A percentile compares a stretch with the other conserved stretches of the same genome.
Conservation (phyloP, 2,329 filamentous ascomycete species). For the Tolypocladium paradoxum region DNA sequence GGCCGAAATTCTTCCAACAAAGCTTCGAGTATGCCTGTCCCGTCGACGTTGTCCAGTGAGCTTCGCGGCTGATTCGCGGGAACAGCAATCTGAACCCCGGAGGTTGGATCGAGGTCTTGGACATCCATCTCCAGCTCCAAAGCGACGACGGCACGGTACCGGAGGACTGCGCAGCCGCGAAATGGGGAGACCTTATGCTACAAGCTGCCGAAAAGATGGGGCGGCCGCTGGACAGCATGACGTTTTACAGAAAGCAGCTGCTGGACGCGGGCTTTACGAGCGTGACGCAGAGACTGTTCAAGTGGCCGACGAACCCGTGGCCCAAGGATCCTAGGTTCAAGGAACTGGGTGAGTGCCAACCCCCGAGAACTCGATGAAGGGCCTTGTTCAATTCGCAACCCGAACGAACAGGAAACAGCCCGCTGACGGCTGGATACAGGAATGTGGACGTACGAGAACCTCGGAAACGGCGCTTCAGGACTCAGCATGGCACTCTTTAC, state of each 20-base stretch:
- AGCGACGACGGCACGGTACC: slow-evolving; percentile 31
- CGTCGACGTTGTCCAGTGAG: no score
- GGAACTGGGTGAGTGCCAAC: slow-evolving; percentile 29
- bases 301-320: slow-evolving; percentile 42
- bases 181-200: slow-evolving; percentile 18
- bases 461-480: slow-evolving; percentile 21
- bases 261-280: slow-evolving; percentile 42
- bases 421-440: slow-evolving; percentile 18
- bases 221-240: slow-evolving; percentile 18
- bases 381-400: neutral
- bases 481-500: slow-evolving; percentile 29
- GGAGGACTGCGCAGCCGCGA: slow-evolving; percentile 14
- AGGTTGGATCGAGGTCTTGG: slow-evolving; percentile 32
- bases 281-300: slow-evolving; percentile 34
- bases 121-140: slow-evolving; percentile 25
- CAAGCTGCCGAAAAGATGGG: slow-evolving; percentile 18
- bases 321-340: slow-evolving; percentile 39
- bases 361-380: no score
- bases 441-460: slow-evolving; percentile 21
- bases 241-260: slow-evolving; percentile 25
- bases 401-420: no score
- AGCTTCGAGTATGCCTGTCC: slow-evolving; percentile 19
- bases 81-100: slow-evolving; percentile 25
- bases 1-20: slow-evolving; percentile 24
- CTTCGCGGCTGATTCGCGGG: neutral